These are phyloP conservation scores for Craterostigma plantagineum DNA, from an alignment of 257 asterid genomes.

Conservation along the genomic window DNA sequence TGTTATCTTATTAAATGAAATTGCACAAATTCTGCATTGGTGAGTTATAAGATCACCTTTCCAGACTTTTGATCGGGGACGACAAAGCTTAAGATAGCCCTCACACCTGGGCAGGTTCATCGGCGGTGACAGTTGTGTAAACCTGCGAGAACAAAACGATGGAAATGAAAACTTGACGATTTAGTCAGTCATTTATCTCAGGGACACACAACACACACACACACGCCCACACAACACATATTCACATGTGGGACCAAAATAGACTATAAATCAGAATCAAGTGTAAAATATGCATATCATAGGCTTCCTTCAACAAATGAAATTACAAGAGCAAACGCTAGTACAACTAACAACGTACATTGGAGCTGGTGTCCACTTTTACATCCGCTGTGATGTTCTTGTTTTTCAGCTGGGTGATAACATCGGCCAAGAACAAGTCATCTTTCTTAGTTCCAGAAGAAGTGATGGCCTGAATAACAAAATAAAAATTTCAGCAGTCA, in stretches of 20 bases:
- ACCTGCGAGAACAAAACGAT: slow-evolving; percentile 26
- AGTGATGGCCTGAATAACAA: slow-evolving; percentile 37
- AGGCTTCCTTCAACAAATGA: too few species aligned
- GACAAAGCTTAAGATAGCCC: slow-evolving; percentile 63
- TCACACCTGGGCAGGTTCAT: slow-evolving; percentile 93
- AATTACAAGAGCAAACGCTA: too few species aligned
- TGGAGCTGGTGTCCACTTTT: slow-evolving; percentile 61
- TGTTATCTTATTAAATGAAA: too few species aligned
- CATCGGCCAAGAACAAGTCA: slow-evolving; percentile 46
- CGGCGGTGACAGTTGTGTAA: slow-evolving; percentile 49
- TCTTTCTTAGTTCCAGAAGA: slow-evolving; percentile 62
- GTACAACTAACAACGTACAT: slow-evolving; percentile 15
- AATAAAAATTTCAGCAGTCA: neutral
- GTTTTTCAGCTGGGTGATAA: slow-evolving; percentile 53
- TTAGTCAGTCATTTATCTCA: too few species aligned
- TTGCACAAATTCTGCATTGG: too few species aligned
- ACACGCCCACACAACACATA: too few species aligned
- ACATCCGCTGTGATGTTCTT: slow-evolving; percentile 64
- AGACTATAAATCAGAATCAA: too few species aligned
- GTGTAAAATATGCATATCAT: too few species aligned
- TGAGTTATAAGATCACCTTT: slow-evolving; percentile 32
- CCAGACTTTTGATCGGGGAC: slow-evolving; percentile 89
- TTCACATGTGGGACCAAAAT: too few species aligned
- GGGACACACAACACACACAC: too few species aligned
- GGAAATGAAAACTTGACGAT: neutral